Percentiles rank a stretch among this genome's conserved stretches.
These are phyloP conservation scores for Clohesyomyces aquaticus DNA, from an alignment of 495 filamentous ascomycete species.

Conservation along the genomic window DNA sequence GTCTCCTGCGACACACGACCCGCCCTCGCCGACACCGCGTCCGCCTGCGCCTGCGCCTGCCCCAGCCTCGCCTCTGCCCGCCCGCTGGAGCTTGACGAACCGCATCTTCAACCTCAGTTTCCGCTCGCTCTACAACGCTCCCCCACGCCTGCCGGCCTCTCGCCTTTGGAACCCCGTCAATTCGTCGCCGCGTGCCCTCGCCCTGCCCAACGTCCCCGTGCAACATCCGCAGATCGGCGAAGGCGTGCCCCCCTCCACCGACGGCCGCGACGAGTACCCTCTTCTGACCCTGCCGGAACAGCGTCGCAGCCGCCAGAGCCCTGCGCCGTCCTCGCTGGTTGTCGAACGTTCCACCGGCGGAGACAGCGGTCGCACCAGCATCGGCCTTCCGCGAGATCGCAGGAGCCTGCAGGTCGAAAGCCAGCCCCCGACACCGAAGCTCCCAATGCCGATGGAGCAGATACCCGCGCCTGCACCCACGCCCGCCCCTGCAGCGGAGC, in stretches of 20 bases:
- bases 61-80: conserved; percentile 30
- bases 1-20: conserved; percentile 21
- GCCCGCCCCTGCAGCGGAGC: conserved; percentile 15
- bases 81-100: conserved; percentile 42
- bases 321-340: conserved; percentile 59
- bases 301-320: conserved; percentile 61
- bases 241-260: conserved; percentile 21
- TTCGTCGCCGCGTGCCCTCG: conserved; percentile 57
- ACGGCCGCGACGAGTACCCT: conserved; percentile 63
- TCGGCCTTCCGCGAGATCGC: conserved; percentile 66
- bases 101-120: conserved; percentile 42
- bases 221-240: conserved; percentile 38
- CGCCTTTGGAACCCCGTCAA: conserved; percentile 69
- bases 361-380: conserved; percentile 63
- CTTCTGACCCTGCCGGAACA: conserved; percentile 71
- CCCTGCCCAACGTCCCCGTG: conserved; percentile 47
- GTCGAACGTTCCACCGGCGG: conserved; percentile 64
- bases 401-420: conserved; percentile 42
- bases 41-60: conserved; percentile 25
- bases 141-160: conserved; percentile 46
- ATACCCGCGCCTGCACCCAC: conserved; percentile 8
- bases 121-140: conserved; percentile 23
- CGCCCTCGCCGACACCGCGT: conserved; percentile 32
- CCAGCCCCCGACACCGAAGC: conserved; percentile 28
- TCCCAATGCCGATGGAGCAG: conserved; percentile 20